These are phyloP conservation scores for Metschnikowia lachancei DNA, from an alignment of 805 yeast species.

Conservation along the genomic window DNA sequence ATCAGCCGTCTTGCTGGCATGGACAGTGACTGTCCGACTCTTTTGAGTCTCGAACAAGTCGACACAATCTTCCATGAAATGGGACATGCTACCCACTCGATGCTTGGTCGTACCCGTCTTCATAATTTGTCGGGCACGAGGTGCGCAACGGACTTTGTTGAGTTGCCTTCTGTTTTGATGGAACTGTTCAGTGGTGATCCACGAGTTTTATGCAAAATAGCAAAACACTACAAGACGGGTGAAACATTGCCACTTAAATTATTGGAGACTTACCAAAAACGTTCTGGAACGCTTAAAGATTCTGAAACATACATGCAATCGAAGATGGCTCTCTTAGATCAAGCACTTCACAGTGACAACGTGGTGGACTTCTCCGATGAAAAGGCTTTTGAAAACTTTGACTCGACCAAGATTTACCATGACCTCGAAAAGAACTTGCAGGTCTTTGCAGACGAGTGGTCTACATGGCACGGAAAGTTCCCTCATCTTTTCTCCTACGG, in stretches of 20 bases:
- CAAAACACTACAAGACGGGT: constrained; percentile 67
- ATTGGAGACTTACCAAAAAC: constrained; percentile 50
- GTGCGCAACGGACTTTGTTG: constrained; percentile 95
- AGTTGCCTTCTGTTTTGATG: constrained; percentile 93
- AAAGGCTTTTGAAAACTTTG: constrained; percentile 21
- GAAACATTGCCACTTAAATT: constrained; percentile 52
- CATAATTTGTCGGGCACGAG: constrained; percentile 95
- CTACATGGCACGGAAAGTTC: constrained; percentile 92
- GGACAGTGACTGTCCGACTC: constrained; percentile 40
- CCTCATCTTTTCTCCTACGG: constrained; percentile 94
- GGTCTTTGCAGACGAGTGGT: constrained; percentile 63
- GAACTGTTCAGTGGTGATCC: constrained; percentile 86
- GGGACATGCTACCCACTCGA: constrained; percentile 99
- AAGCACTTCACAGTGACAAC: constrained; percentile 57
- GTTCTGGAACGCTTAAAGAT: constrained; percentile 52
- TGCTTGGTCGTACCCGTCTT: constrained; percentile 85
- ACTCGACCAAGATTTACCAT: constrained; percentile 64
- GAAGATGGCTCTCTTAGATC: constrained; percentile 88
- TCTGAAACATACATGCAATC: constrained; percentile 84
- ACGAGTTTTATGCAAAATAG: constrained; percentile 69
- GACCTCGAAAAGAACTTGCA: constrained; percentile 55
- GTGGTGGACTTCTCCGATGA: constrained; percentile 32
- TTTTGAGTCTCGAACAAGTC: constrained; percentile 72
- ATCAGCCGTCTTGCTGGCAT: constrained; percentile 30
- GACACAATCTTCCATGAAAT: constrained; percentile 96